Conservation (phyloP, 2,329 filamentous ascomycete species). For the Colletotrichum ledebouriae region DNA sequence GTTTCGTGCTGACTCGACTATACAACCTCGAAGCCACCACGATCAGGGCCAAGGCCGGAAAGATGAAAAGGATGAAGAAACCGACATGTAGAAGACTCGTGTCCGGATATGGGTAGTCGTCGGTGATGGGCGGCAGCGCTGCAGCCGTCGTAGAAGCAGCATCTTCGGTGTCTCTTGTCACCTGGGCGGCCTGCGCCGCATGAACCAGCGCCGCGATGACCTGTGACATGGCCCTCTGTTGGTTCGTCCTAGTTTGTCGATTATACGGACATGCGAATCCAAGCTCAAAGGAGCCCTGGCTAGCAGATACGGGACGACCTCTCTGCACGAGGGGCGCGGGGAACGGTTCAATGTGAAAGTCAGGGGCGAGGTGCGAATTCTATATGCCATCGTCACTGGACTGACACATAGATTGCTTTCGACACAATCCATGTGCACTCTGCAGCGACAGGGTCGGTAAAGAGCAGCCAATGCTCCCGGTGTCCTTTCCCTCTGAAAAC, state of each 20-base stretch:
- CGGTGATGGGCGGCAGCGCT: slow-evolving; percentile 23
- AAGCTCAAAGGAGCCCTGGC: slow-evolving; percentile 26
- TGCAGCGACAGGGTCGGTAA: slow-evolving; percentile 20
- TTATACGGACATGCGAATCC: neutral
- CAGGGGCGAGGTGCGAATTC: slow-evolving; percentile 7
- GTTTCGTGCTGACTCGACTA: slow-evolving; percentile 34
- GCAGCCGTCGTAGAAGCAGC: neutral
- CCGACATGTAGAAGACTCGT: slow-evolving; percentile 30
- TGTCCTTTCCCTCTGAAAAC: slow-evolving; percentile 9
- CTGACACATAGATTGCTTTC: neutral
- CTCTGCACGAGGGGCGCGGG: slow-evolving; percentile 4
- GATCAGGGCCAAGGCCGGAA: slow-evolving; percentile 25
- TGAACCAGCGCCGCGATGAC: slow-evolving; percentile 32
- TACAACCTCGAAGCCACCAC: slow-evolving; percentile 33
- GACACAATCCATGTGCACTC: neutral
- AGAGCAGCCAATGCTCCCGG: slow-evolving; percentile 20
- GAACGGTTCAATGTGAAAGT: slow-evolving; percentile 10
- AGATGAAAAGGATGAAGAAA: slow-evolving; percentile 36
- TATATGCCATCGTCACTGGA: slow-evolving; percentile 17
- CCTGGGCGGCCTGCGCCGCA: slow-evolving; percentile 27
- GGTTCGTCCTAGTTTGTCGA: neutral
- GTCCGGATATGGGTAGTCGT: slow-evolving; percentile 35
- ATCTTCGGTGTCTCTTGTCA: neutral
- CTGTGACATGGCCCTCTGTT: slow-evolving; percentile 26
- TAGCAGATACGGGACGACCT: neutral